Base-by-base conservation (phyloP, 768 basidiomycete genomes). In the Phlegmacium glaucopus region DNA sequence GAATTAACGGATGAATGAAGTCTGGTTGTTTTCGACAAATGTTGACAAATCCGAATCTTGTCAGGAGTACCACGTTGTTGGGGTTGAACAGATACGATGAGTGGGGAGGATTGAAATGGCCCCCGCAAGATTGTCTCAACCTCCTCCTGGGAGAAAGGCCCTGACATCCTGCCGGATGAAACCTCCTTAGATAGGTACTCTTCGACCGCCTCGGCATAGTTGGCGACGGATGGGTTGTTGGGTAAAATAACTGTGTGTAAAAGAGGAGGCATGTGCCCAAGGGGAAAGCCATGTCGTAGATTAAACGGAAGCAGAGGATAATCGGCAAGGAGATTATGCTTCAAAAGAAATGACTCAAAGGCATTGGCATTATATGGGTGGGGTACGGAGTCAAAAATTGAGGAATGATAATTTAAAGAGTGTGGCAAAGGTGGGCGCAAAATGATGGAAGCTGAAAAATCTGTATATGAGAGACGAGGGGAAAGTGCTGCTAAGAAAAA, bases 291-390 rank as follows among this genome's bases (percentile, higher is more conserved):
- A 10, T 53, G 3, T 1, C 47, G 51, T 6, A 72, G 59, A 11
- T 67, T 68, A 1, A 47, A 5, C 1, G 58, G 44, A 2, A 72
- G 58, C 5, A 51, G 6, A 0, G 69, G 71, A 18, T 71, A 71
- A 17, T 30, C 3, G 2, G 47, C 4, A 6, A 42, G 28, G 2
- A 72, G 54, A 9, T 58, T 40, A 28, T 59, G 52, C 25, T 48
- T 53, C 2, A 13, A 6, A 8, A 70, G 54, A n/a, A 55, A 42
- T 0, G 6, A 12, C 6, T 57, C 49, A 38, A 71, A 69, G 2
- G 65, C 63, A 6, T 54, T 18, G 1, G 59, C 22, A 48, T 61
- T 44, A 45, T 72, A 72, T 1, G 69, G 70, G 3, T 54, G 57
- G 8, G 60, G n/a, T 11, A 70, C 59, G 6, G 45, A 50, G 6